Evolutionary conservation across 805 yeast genomes (phyloP).

Genomic region (Henningerozyma blattae): DNA sequence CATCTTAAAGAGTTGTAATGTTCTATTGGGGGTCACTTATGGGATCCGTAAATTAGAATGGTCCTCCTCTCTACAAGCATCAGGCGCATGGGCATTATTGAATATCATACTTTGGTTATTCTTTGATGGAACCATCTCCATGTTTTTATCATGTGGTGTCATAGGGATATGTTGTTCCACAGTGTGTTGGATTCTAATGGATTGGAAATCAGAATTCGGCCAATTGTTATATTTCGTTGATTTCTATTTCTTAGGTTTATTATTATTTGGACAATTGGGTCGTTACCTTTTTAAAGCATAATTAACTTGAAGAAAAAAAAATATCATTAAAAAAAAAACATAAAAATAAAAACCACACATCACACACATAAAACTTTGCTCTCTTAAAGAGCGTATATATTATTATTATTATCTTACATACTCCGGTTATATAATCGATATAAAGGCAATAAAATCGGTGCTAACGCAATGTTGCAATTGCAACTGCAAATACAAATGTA

Average conservation of each 20-base stretch:
- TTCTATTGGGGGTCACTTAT: conserved; percentile 58
- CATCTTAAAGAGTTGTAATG: conserved; percentile 27
- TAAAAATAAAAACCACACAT: too few species aligned
- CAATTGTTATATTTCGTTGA: conserved; percentile 25
- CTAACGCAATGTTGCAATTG: too few species aligned
- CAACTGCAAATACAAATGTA: too few species aligned
- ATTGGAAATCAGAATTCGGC: conserved; percentile 11
- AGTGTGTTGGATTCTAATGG: conserved; percentile 11
- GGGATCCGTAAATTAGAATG: conserved; percentile 62
- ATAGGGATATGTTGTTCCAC: not conserved
- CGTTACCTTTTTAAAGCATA: conserved; percentile 37
- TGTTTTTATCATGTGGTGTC: conserved; percentile 29
- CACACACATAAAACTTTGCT: too few species aligned
- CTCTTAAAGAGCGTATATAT: too few species aligned
- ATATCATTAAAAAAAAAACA: too few species aligned
- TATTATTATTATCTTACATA: too few species aligned
- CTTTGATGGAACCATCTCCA: conserved; percentile 47
- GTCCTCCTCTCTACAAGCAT: conserved; percentile 53
- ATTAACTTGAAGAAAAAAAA: too few species aligned
- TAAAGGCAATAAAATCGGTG: too few species aligned
- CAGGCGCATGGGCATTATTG: conserved; percentile 48
- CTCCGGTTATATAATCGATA: too few species aligned
- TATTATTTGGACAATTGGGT: conserved; percentile 60
- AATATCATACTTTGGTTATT: conserved; percentile 58
- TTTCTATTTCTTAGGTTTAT: conserved; percentile 52